phyloP scores from a whole-genome alignment of 257 asterid species.

The Thymus quinquecostatus region DNA sequence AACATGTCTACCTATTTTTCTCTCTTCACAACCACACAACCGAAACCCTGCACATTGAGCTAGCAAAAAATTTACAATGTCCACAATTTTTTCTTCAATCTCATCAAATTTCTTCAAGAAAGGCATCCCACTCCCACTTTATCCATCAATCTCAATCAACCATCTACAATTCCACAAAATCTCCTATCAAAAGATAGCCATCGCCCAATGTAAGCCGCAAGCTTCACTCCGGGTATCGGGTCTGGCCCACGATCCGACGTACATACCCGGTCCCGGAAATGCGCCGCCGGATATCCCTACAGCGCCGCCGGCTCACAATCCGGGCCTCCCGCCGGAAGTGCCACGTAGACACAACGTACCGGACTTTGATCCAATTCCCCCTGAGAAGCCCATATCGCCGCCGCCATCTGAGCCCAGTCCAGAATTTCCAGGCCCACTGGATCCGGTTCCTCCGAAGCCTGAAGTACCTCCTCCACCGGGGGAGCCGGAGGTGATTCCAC shows the following conservation, averaged over 20 bases:
- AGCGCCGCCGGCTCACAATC: constrained; percentile 39
- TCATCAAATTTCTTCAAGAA: constrained; percentile 41
- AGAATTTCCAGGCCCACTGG: constrained; percentile 51
- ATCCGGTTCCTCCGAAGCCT: constrained; percentile 47
- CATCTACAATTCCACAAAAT: background rate
- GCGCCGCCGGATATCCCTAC: constrained; percentile 55
- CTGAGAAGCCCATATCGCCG: constrained; percentile 56
- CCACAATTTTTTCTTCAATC: constrained; percentile 26
- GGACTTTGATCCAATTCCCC: constrained; percentile 59
- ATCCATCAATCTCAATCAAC: constrained; percentile 21
- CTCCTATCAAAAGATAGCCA: constrained; percentile 12
- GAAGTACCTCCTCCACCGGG: constrained; percentile 52
- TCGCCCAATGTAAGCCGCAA: background rate
- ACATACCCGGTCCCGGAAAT: constrained; percentile 43
- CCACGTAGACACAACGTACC: constrained; percentile 50
- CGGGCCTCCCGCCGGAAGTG: constrained; percentile 43
- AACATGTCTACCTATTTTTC: background rate
- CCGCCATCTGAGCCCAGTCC: constrained; percentile 44
- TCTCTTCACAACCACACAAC: background rate
- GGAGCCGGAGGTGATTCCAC: constrained; percentile 60
- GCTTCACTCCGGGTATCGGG: constrained; percentile 17
- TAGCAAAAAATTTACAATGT: constrained; percentile 29
- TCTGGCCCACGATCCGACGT: constrained; percentile 36
- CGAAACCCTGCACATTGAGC: background rate
- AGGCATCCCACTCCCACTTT: constrained; percentile 31